Evolutionary conservation across 345 rosid species (phyloP).

Genomic region (Carallia pectinifolia): DNA sequence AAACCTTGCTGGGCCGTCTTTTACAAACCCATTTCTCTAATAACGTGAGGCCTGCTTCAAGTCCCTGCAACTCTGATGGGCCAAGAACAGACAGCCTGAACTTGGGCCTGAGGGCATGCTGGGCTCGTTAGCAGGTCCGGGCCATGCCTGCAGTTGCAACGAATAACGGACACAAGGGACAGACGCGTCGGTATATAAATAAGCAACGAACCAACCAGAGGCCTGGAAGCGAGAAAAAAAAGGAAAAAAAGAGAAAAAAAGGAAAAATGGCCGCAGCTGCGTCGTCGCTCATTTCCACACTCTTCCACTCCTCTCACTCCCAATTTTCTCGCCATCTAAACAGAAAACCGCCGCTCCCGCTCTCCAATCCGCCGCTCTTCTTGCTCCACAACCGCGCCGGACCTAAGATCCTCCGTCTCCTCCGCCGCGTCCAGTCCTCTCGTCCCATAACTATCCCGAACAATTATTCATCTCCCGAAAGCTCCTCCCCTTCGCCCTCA

Average conservation of each 20-base stretch:
- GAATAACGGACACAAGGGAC: too few relatives aligned
- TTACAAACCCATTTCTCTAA: too few relatives aligned
- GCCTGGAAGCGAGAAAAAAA: not conserved
- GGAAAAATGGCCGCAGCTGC: constrained; percentile 44
- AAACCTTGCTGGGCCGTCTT: too few relatives aligned
- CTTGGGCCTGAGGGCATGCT: too few relatives aligned
- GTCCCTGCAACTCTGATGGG: too few relatives aligned
- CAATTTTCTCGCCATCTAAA: constrained; percentile 39
- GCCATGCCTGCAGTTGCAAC: too few relatives aligned
- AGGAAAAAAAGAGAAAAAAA: not conserved
- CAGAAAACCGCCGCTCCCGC: constrained; percentile 19
- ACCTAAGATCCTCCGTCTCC: constrained; percentile 8
- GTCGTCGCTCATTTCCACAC: constrained; percentile 49
- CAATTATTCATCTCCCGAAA: not conserved
- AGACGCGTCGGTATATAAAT: too few relatives aligned
- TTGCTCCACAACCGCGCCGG: constrained; percentile 3
- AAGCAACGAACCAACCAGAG: too few relatives aligned
- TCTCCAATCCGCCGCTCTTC: constrained; percentile 1
- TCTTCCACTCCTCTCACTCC: constrained; percentile 29
- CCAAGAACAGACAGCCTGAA: too few relatives aligned
- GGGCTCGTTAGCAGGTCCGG: too few relatives aligned
- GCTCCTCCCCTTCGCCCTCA: not conserved
- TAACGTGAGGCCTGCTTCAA: too few relatives aligned
- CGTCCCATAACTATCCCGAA: not conserved
- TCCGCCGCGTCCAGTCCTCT: constrained; percentile 23